Conservation (phyloP, 2,329 filamentous ascomycete species). For the Cordyceps cateniannulata region DNA sequence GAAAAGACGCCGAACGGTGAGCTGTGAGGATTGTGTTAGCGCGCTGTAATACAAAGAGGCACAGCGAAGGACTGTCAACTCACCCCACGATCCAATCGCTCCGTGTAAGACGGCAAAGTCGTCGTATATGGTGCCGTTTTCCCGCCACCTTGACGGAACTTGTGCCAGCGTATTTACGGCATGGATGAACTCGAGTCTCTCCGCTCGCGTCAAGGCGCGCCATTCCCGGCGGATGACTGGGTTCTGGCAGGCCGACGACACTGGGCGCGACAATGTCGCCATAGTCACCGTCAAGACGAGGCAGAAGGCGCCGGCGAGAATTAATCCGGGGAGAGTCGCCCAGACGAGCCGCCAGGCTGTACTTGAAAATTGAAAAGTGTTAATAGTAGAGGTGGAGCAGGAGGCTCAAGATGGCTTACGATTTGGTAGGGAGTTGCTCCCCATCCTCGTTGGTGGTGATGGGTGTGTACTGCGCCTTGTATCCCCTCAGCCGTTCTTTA, state of each 20-base stretch:
- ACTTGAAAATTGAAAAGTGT: not conserved
- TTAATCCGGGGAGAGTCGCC: not conserved
- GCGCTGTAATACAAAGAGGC: not conserved
- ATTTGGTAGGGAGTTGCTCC: not conserved
- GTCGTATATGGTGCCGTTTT: constrained; percentile 5
- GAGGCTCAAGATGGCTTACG: not conserved
- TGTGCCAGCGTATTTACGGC: not conserved
- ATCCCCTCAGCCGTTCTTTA: not conserved
- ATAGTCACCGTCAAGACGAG: not conserved
- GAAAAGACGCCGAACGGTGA: constrained; percentile 11
- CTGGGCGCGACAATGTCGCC: not conserved
- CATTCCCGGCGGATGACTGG: constrained; percentile 5
- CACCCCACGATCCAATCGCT: constrained; percentile 11
- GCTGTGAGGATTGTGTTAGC: not conserved
- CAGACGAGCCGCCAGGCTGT: not conserved
- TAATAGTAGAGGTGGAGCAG: not conserved
- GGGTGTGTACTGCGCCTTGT: not conserved
- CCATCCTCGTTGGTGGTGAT: not conserved
- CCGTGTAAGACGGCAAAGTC: constrained; percentile 9
- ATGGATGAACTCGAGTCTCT: constrained; percentile 1
- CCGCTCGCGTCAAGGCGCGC: not conserved
- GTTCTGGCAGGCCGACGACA: not conserved
- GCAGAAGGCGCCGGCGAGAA: not conserved
- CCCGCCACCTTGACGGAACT: not conserved
- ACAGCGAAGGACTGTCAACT: not conserved